Base-by-base conservation (phyloP, 805 yeast species). In the Candida caryicola region DNA sequence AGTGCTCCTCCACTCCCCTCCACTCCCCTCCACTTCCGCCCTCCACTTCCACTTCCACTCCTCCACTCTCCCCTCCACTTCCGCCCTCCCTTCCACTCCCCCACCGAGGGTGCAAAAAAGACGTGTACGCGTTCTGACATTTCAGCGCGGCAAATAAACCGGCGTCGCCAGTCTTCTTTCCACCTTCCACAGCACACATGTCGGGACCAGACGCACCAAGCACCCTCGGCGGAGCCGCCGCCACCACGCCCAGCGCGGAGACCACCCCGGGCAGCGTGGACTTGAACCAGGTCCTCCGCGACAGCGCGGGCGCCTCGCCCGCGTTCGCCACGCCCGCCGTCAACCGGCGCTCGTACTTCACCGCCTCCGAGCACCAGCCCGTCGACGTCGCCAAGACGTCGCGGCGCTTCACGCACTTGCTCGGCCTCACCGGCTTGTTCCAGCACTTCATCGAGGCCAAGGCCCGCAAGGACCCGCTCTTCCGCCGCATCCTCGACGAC, bases 381-480 rank as follows among this genome's bases (percentile, higher is more conserved):
- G 75, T 81, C 52, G 74, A 80, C 51, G 69, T 76, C 2, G 73
- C 73, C 35, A 80, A 74, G 29, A 82, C 88, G 0, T 77, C 81
- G 6, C 76, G 79, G 50, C 65, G 90, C 48, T 84, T 82, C 64
- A 76, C 76, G 47, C 81, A 84, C 57, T 62, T 84, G 26, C 55
- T 84, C 30, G 81, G 85, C 0, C 60, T 84, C 39, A 81, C 89
- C 4, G 76, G 74, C 13, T 62, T 84, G 35, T 84, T 84, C 60
- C 71, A 76, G 42, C 87, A 82, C 55, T 84, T 84, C 52, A 77
- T 84, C 46, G 76, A 77, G 38, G 69, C 75, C 30, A 81, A 80
- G 49, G 85, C 88, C 4, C 68, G 67, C 31, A 78, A 72, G 45
- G 88, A 83, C 58, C 74, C 77, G 9, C 66, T 62, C 17, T 78